Base-by-base conservation (phyloP, 1,284 basidiomycete species). In the Schizophyllum amplum region DNA sequence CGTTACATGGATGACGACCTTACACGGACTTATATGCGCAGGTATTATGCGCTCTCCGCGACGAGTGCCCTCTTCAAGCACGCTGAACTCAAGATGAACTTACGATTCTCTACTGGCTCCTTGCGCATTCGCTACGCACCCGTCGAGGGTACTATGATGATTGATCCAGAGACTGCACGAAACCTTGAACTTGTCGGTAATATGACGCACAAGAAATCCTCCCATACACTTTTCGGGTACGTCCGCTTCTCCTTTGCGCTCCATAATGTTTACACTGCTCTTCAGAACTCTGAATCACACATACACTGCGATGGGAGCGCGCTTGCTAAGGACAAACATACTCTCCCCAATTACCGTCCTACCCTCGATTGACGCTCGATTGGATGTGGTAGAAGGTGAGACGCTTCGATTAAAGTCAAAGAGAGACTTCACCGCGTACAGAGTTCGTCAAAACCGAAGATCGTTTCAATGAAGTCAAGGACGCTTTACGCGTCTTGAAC, bases 111-210 rank as follows among this genome's bases (percentile, higher is more conserved):
- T 0, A 73, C 81, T 0, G 75, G 74, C 9, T 92, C 90, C 7
- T 73, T 98, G n/a, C 80, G 83, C 25, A 93, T 98, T 59, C 77
- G 80, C 13, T 96, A 90, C 67, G 76, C 82, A 0, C 82, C 90
- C 1, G 84, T 91, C 0, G 89, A 84, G 69, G 93, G 93, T 0
- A 94, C 92, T 0, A 91, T 97, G 87, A 82, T 96, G 78, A 90
- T 98, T 63, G 94, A 97, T 67, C 79, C 84, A 0, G 93, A 94
- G 57, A 92, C 89, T 0, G 90, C 86, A 1, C 81, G 80, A 52
- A 93, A 94, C 67, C 78, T 98, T 2, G 95, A 98, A 69, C 76
- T 98, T 1, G 86, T 94, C 3, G 81, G 77, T 13, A 97, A 93
- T 67, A 79, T 82, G 65, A 68, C 82, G 1, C 76, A 74, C 26